phyloP scores from a whole-genome alignment of 129 eudicot genomes.

The Gnaphalium uliginosum region DNA sequence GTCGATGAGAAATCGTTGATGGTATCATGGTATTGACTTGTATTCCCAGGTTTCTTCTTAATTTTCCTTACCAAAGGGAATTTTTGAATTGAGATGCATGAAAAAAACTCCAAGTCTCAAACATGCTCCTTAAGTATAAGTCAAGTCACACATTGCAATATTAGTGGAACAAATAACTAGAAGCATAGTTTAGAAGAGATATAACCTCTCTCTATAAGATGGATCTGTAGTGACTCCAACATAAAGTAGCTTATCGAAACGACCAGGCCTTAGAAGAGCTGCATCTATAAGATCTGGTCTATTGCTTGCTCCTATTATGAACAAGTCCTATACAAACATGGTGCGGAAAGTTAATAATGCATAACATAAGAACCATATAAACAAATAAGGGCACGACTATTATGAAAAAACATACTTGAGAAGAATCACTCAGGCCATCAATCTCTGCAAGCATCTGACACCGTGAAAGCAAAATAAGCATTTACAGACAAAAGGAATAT shows the following conservation, averaged over 20 bases:
- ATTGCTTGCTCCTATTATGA: conserved; percentile 94
- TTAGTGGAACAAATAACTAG: background rate
- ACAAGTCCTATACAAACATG: conserved; percentile 59
- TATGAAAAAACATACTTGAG: conserved; percentile 55
- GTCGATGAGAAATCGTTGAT: background rate
- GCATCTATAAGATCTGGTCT: conserved; percentile 96
- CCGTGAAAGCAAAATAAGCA: conserved; percentile 29
- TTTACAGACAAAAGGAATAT: background rate
- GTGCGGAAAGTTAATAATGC: background rate
- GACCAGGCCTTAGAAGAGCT: conserved; percentile 97
- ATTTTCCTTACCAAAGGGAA: no score
- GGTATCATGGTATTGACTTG: background rate
- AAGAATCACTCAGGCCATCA: conserved; percentile 89
- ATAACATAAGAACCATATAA: conserved; percentile 14
- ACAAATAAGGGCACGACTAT: background rate
- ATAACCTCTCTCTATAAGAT: conserved; percentile 81
- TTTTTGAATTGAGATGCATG: background rate
- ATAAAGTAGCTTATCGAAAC: conserved; percentile 97
- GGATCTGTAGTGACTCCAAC: conserved; percentile 93
- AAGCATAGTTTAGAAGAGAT: conserved; percentile 21
- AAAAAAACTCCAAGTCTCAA: background rate
- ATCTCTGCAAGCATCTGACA: conserved; percentile 98
- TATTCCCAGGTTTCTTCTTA: background rate
- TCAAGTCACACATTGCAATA: background rate
- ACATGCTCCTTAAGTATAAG: background rate